These are phyloP conservation scores for Beauveria sp. DNA, from an alignment of 2,329 filamentous ascomycete species.

Conservation along the genomic window DNA sequence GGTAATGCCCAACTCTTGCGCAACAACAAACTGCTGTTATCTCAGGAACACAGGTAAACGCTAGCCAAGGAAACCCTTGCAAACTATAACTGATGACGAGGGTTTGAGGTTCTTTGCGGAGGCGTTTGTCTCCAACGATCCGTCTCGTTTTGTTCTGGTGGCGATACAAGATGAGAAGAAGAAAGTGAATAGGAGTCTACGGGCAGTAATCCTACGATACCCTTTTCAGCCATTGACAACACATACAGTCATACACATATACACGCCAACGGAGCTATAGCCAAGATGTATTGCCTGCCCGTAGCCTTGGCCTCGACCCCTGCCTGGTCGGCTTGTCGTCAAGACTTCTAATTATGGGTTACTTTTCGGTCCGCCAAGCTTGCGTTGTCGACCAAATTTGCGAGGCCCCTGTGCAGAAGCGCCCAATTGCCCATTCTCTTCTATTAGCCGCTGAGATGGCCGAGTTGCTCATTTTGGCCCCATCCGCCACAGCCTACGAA, in stretches of 20 bases:
- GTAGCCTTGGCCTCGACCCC: background rate
- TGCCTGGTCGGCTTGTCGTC: background rate
- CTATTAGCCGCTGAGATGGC: background rate
- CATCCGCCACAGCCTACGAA: too few relatives aligned
- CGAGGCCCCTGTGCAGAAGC: background rate
- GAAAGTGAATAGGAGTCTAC: background rate
- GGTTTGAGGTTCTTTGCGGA: background rate
- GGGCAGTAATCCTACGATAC: background rate
- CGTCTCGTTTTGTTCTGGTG: background rate
- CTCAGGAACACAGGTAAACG: background rate
- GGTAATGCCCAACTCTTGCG: background rate
- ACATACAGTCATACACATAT: background rate
- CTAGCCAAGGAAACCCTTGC: background rate
- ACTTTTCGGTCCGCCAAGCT: too few relatives aligned
- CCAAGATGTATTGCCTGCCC: conserved; percentile 4
- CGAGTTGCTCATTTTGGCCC: too few relatives aligned
- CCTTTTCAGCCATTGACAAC: background rate
- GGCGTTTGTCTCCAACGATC: background rate
- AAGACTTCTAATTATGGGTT: too few relatives aligned
- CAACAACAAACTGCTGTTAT: background rate
- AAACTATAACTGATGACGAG: background rate
- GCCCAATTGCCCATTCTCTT: background rate
- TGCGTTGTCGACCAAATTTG: too few relatives aligned
- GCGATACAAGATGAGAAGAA: background rate
- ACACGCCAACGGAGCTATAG: background rate